A percentile compares a stretch with the other conserved stretches of the same genome.
Evolutionary conservation across 2,329 filamentous ascomycete genomes (phyloP).

Genomic region (Trichoderma atrobrunneum): DNA sequence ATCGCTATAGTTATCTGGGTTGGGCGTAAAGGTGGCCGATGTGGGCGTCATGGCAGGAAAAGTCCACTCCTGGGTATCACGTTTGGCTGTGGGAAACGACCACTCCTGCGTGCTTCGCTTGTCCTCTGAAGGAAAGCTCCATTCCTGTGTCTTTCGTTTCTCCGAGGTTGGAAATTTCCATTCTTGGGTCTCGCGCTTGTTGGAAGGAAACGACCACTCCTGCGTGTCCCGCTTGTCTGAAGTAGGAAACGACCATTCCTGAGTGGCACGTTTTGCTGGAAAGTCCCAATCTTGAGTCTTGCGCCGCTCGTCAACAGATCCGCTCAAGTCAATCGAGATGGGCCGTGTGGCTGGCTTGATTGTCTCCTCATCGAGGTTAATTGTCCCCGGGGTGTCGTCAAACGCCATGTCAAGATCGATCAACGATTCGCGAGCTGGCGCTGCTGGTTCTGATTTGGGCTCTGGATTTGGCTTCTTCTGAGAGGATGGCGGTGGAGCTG

Average conservation of each 20-base stretch:
- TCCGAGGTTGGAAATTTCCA: constrained; percentile 40
- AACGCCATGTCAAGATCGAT: constrained; percentile 47
- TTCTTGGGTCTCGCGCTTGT: constrained; percentile 11
- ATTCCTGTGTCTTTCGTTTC: constrained; percentile 40
- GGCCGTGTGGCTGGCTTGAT: constrained; percentile 17
- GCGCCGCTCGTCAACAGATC: constrained; percentile 11
- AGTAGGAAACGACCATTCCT: constrained; percentile 29
- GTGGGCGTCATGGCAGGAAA: constrained; percentile 36
- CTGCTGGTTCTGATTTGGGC: background rate
- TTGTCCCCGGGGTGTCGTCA: constrained; percentile 23
- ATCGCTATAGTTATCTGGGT: constrained; percentile 7
- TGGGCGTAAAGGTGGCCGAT: constrained; percentile 22
- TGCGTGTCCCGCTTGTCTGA: constrained; percentile 31
- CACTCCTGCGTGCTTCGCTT: constrained; percentile 13
- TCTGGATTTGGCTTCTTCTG: constrained; percentile 2
- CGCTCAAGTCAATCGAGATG: constrained; percentile 17
- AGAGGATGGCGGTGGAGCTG: constrained; percentile 41
- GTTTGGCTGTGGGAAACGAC: constrained; percentile 10
- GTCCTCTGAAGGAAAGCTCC: constrained; percentile 43
- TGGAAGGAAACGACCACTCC: constrained; percentile 38
- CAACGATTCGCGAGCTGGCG: constrained; percentile 36
- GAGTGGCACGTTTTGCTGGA: constrained; percentile 11
- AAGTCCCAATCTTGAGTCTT: constrained; percentile 17
- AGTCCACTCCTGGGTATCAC: constrained; percentile 15
- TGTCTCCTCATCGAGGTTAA: constrained; percentile 16